Percentiles rank a stretch among this genome's conserved stretches.
phyloP scores from a whole-genome alignment of 2,329 filamentous ascomycete genomes.

The Leptodontidium sp. region DNA sequence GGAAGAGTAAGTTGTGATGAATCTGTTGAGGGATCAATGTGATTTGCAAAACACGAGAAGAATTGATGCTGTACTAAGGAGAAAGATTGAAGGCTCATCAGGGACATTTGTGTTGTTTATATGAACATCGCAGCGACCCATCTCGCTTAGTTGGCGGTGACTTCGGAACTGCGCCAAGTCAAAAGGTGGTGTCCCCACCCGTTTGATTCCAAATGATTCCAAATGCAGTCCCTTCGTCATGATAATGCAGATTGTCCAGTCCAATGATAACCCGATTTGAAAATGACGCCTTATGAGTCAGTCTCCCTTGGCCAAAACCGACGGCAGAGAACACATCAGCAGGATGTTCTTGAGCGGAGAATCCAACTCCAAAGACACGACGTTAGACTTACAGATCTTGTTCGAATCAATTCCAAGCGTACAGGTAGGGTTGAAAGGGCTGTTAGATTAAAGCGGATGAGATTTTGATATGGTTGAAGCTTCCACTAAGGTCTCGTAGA shows the following conservation, averaged over 20 bases:
- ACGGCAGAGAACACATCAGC: not conserved
- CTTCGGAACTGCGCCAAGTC: not conserved
- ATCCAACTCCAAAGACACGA: no score
- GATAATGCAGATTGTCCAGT: not conserved
- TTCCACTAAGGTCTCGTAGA: no score
- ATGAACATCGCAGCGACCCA: not conserved
- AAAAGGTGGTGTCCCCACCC: not conserved
- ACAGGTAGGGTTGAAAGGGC: no score
- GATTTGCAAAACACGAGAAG: not conserved
- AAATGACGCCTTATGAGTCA: not conserved
- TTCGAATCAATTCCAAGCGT: no score
- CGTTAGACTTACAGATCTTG: no score
- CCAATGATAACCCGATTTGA: not conserved
- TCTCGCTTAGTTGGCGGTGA: not conserved
- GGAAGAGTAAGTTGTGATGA: not conserved
- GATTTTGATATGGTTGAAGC: no score
- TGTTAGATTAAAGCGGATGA: no score
- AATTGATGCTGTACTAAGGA: not conserved
- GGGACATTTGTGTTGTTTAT: constrained; percentile 9
- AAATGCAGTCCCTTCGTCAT: not conserved
- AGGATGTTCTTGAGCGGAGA: not conserved
- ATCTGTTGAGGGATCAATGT: not conserved
- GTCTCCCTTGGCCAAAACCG: not conserved
- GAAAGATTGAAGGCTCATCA: not conserved
- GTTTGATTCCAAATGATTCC: not conserved